phyloP scores from a whole-genome alignment of 2,329 filamentous ascomycete species.

The Coccinonectria pachysandricola region DNA sequence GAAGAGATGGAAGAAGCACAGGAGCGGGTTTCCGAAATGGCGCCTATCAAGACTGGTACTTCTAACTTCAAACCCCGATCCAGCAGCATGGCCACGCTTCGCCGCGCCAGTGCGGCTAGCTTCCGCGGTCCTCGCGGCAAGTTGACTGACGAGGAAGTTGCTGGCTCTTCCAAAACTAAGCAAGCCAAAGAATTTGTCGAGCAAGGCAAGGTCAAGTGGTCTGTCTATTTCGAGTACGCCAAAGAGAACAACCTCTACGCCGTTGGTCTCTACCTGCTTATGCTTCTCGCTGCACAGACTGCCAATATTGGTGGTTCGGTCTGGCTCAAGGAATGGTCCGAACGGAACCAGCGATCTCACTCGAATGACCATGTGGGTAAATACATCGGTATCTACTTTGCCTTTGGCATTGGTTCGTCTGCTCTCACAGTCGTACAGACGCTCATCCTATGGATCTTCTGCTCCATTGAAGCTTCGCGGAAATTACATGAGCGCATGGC shows the following conservation, averaged over 20 bases:
- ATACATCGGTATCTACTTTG: constrained; percentile 93
- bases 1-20: constrained; percentile 67
- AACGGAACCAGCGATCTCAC: constrained; percentile 58
- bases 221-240: constrained; percentile 85
- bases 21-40: constrained; percentile 64
- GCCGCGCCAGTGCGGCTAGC: constrained; percentile 83
- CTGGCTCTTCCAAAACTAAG: constrained; percentile 60
- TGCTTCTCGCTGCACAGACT: constrained; percentile 71
- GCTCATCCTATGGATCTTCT: constrained; percentile 96
- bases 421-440: constrained; percentile 83
- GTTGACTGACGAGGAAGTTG: constrained; percentile 72
- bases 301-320: constrained; percentile 73
- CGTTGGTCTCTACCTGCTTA: constrained; percentile 67
- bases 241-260: constrained; percentile 86
- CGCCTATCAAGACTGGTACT: constrained; percentile 55
- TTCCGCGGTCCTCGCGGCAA: constrained; percentile 82
- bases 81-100: constrained; percentile 69
- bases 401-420: constrained; percentile 80
- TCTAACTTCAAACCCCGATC: constrained; percentile 49
- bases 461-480: constrained; percentile 94
- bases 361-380: constrained; percentile 70
- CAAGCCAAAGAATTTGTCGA: constrained; percentile 82
- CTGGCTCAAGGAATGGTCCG: constrained; percentile 92
- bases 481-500: constrained; percentile 98
- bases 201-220: constrained; percentile 96